Conservation (phyloP, 1,139 yeast genomes). For the Suhomyces anneliseae region DNA sequence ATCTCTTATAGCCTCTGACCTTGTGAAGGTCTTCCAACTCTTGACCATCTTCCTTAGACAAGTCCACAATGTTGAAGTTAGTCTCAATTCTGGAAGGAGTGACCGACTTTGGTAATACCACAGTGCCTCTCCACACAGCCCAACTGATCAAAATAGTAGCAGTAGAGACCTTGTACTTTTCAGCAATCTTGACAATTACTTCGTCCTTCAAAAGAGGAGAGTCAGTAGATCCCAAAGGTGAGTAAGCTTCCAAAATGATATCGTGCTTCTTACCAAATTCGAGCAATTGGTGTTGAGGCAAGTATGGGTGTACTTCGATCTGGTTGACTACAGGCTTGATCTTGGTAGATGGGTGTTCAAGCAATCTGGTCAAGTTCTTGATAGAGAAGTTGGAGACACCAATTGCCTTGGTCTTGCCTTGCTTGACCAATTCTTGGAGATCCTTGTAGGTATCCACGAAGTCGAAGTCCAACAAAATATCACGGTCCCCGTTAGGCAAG, state of each 20-base stretch:
- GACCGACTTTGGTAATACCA: conserved; percentile 24
- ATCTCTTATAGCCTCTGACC: conserved; percentile 16
- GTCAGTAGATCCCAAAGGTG: conserved; percentile 24
- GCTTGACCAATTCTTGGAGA: conserved; percentile 14
- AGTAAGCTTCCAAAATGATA: conserved; percentile 22
- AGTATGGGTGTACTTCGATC: conserved; percentile 24
- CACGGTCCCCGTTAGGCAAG: conserved; percentile 12
- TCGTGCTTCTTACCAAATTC: conserved; percentile 15
- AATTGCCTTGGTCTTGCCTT: conserved; percentile 18
- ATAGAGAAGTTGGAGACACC: conserved; percentile 23
- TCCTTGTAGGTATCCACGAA: conserved; percentile 16
- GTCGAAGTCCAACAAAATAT: conserved; percentile 16
- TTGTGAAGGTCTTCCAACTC: conserved; percentile 16
- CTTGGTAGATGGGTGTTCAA: conserved; percentile 17
- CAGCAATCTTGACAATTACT: conserved; percentile 16
- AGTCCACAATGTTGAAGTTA: conserved; percentile 17
- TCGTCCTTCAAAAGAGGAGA: conserved; percentile 20
- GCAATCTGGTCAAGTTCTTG: conserved; percentile 16
- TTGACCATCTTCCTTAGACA: conserved; percentile 18
- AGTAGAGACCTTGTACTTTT: conserved; percentile 15
- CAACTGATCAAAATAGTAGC: conserved; percentile 21
- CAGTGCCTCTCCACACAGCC: conserved; percentile 24
- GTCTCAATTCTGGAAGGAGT: conserved; percentile 17
- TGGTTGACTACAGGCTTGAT: conserved; percentile 22
- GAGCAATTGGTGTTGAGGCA: conserved; percentile 21